A percentile compares a stretch with the other conserved stretches of the same genome.
Conservation (phyloP, 257 asterid species). For the Solanum tarapatanum region DNA sequence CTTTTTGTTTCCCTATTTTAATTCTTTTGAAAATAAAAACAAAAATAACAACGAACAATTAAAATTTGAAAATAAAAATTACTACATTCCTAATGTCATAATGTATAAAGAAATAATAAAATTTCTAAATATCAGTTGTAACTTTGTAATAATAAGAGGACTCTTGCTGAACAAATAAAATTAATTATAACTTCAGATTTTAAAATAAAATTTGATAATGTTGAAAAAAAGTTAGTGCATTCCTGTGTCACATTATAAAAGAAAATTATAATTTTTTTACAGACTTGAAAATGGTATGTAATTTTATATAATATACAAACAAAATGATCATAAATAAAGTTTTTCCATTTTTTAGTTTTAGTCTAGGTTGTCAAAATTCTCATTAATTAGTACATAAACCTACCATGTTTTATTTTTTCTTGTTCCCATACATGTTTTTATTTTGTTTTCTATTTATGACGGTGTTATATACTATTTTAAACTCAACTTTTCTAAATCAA, state of each 20-base stretch:
- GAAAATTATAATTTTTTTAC: background rate
- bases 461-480: background rate
- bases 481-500: background rate
- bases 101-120: background rate
- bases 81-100: background rate
- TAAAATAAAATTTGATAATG: background rate
- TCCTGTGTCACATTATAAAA: background rate
- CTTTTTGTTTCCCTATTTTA: background rate
- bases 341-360: background rate
- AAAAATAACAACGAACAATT: background rate
- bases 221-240: background rate
- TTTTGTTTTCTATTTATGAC: background rate
- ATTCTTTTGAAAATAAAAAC: background rate
- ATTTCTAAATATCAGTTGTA: background rate
- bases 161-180: background rate
- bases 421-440: background rate
- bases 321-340: background rate
- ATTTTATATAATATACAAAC: background rate
- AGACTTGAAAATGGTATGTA: background rate
- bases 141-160: background rate
- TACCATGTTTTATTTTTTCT: background rate
- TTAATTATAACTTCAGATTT: background rate
- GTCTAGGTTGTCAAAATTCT: background rate
- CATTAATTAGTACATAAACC: background rate
- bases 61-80: background rate